phyloP scores from a whole-genome alignment of 2,329 filamentous ascomycete genomes.

The Fusarium multiceps region DNA sequence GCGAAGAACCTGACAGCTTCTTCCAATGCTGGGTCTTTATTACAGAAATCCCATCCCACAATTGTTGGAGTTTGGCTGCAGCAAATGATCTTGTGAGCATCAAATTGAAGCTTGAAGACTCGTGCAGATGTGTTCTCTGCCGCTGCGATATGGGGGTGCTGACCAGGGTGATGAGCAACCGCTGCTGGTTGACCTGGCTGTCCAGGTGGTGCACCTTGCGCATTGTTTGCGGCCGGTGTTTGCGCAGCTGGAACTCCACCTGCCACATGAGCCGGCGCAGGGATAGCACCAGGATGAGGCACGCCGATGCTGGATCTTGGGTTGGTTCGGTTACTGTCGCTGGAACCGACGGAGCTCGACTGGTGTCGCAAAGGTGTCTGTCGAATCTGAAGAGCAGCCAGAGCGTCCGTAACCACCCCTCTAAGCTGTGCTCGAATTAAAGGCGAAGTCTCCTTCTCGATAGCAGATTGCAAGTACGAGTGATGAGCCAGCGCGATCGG shows the following conservation, averaged over 20 bases:
- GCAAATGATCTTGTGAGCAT: slow-evolving; percentile 91
- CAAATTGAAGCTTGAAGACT: slow-evolving; percentile 97
- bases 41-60: slow-evolving; percentile 98
- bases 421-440: slow-evolving; percentile 61
- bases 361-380: slow-evolving; percentile 50
- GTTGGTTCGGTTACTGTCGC: slow-evolving; percentile 12
- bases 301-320: slow-evolving; percentile 5
- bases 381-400: slow-evolving; percentile 59
- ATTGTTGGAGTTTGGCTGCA: slow-evolving; percentile 92
- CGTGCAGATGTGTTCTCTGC: slow-evolving; percentile 65
- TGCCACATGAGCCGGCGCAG: not conserved
- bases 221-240: slow-evolving; percentile 24
- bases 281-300: slow-evolving; percentile 10
- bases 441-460: slow-evolving; percentile 63
- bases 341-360: slow-evolving; percentile 12
- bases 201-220: slow-evolving; percentile 40
- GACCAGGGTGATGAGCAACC: slow-evolving; percentile 11
- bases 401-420: slow-evolving; percentile 59
- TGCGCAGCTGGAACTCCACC: slow-evolving; percentile 13
- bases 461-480: slow-evolving; percentile 61
- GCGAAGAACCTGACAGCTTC: slow-evolving; percentile 83
- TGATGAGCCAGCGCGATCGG: slow-evolving; percentile 62
- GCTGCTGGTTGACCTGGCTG: slow-evolving; percentile 22
- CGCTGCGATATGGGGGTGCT: slow-evolving; percentile 59
- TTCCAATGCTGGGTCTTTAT: slow-evolving; percentile 82